Conservation (phyloP, 2,329 filamentous ascomycete species). For the Emericellopsis atlantica region DNA sequence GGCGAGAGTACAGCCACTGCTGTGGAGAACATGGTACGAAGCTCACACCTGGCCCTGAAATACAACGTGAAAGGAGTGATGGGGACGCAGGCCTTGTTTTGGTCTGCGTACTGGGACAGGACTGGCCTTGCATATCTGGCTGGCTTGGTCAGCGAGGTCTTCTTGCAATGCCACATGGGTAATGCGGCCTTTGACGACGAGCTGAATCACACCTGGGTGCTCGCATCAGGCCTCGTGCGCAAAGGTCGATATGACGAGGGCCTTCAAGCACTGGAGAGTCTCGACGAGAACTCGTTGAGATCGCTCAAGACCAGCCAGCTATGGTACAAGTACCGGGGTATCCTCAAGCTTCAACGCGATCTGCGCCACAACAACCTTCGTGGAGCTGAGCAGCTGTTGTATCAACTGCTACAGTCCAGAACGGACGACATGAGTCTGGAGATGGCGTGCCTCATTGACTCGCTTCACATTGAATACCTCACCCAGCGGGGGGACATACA, state of each 20-base stretch:
- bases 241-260: slow-evolving; percentile 62
- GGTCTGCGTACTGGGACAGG: slow-evolving; percentile 62
- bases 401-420: slow-evolving; percentile 38
- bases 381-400: slow-evolving; percentile 36
- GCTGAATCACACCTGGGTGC: slow-evolving; percentile 60
- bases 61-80: slow-evolving; percentile 62
- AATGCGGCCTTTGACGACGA: slow-evolving; percentile 58
- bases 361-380: slow-evolving; percentile 42
- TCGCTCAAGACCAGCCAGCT: slow-evolving; percentile 70
- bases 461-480: slow-evolving; percentile 38
- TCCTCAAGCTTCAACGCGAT: slow-evolving; percentile 52
- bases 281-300: slow-evolving; percentile 50
- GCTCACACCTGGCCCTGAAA: slow-evolving; percentile 69
- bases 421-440: slow-evolving; percentile 38
- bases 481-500: slow-evolving; percentile 32
- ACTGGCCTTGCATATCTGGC: slow-evolving; percentile 51
- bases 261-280: slow-evolving; percentile 21
- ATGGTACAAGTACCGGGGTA: slow-evolving; percentile 52
- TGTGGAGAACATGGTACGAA: slow-evolving; percentile 69
- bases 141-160: slow-evolving; percentile 54
- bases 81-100: slow-evolving; percentile 61
- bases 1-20: slow-evolving; percentile 52
- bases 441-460: slow-evolving; percentile 35
- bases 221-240: slow-evolving; percentile 47
- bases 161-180: slow-evolving; percentile 57